Base-by-base conservation (phyloP, 192 early-diverging fungal species). In the Coemansia sp. region DNA sequence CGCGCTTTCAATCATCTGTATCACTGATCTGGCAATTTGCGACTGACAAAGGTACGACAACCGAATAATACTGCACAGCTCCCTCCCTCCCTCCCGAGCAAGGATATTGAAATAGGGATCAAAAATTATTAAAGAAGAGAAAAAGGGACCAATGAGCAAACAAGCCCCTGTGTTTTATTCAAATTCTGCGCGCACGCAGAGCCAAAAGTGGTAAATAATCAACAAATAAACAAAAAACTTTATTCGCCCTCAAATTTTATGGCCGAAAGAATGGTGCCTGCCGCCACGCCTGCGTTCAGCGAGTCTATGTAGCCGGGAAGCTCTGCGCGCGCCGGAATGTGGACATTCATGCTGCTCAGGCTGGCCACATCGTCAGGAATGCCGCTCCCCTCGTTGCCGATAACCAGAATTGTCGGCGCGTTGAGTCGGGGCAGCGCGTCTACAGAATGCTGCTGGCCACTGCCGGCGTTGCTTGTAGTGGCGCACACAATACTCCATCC, bases 221-320 rank as follows among this genome's bases (percentile, higher is more conserved):
- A 48, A 19, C 15, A 52, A 52, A 52, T 52, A 52, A 52, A 52
- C 50, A 54, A n/a, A 54, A 28, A 9, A n/a, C 0, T 48, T 21
- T 47, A 64, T 25, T 71, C 62, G 47, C 57, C 69, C 5, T 15
- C 20, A 19, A 71, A 64, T 19, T 34, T 59, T 14, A 78, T n/a
- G 3, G 58, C 12, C 2, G 75, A 62, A 25, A 82, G 65, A 1
- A 78, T 23, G 22, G 74, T 40, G 15, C 70, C 75, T 2, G 81
- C 68, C 6, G 81, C 81, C 9, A 82, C 81, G 26, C 68, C 68
- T 3, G 77, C 81, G 51, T 82, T 82, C 48, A 82, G 66, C 51
- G 74, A 77, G 66, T 82, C 81, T 36, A 78, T 47, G 36, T 62
- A 50, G 8, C 53, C 26, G 10, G 70, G 70, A 5, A 64, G 52